Base-by-base conservation (phyloP, 73 alveolate genomes). In the Durusdinium trenchii region DNA sequence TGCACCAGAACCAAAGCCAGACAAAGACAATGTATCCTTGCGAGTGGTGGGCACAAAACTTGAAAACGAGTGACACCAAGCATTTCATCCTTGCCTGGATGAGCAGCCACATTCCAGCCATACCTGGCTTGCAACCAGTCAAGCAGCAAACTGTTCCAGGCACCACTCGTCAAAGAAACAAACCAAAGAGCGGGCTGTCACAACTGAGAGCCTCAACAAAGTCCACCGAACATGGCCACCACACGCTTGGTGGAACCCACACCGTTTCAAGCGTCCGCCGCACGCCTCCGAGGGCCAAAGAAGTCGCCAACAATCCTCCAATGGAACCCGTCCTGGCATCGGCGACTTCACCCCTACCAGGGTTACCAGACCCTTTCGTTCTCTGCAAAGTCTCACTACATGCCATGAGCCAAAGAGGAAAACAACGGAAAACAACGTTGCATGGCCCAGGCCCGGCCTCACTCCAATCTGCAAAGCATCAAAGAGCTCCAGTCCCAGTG, bases 31-130 rank as follows among this genome's bases (percentile, higher is more conserved):
- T 3, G 95, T 86, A 83, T 86, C 95, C 95, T 86, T 26, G n/a
- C 71, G 47, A 3, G 12, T 6, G 20, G 45, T 28, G 12, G 9
- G 28, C 9, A 54, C 64, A 12, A 54, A 54, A n/a, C n/a, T 32
- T 60, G 73, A 60, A 60, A 60, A 23, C 73, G 0, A 23, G 18
- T 1, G n/a, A 60, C 4, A 60, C n/a, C 73, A 57, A 57, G 12
- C 23, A 57, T 57, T n/a, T n/a, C n/a, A n/a, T n/a, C n/a, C n/a
- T n/a, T 67, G 42, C 95, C 95, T 86, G 95, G 62, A 86, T 86
- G 50, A 86, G 40, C 32, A 86, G 95, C 95, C 95, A 86, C 95
- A 86, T 86, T 82, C 95, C 95, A 42, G 95, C 95, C 95, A 86
- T 86, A 46, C 95, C 95, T 86, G 87, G n/a, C n/a, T n/a, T n/a